Evolutionary conservation across 176 grass and related monocot genomes (phyloP).

Genomic region (Stipa capillata): DNA sequence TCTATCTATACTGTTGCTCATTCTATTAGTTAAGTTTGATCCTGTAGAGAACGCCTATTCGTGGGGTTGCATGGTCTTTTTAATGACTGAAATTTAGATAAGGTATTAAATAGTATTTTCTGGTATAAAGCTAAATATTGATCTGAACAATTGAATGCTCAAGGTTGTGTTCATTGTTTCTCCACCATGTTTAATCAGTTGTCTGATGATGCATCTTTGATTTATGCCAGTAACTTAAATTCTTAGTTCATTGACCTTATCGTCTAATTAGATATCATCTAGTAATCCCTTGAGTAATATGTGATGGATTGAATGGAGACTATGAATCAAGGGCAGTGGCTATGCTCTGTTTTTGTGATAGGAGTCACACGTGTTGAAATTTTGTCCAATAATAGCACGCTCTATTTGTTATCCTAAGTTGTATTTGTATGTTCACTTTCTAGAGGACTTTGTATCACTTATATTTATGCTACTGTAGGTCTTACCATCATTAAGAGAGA

Average conservation of each 20-base stretch:
- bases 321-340: background rate
- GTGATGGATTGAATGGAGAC: background rate
- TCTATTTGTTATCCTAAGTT: background rate
- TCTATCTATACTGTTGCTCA: background rate
- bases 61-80: background rate
- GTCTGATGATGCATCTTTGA: background rate
- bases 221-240: background rate
- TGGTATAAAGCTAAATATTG: background rate
- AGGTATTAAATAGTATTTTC: background rate
- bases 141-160: background rate
- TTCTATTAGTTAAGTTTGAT: background rate
- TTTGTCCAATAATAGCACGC: background rate
- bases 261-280: background rate
- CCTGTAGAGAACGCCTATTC: background rate
- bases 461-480: constrained; percentile 37
- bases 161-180: background rate
- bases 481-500: constrained; percentile 82
- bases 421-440: background rate
- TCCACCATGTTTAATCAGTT: background rate
- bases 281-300: background rate
- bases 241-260: background rate
- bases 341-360: background rate
- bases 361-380: background rate
- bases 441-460: background rate
- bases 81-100: background rate